phyloP scores from a whole-genome alignment of 106 monocot species.

The Platanthera zijinensis region DNA sequence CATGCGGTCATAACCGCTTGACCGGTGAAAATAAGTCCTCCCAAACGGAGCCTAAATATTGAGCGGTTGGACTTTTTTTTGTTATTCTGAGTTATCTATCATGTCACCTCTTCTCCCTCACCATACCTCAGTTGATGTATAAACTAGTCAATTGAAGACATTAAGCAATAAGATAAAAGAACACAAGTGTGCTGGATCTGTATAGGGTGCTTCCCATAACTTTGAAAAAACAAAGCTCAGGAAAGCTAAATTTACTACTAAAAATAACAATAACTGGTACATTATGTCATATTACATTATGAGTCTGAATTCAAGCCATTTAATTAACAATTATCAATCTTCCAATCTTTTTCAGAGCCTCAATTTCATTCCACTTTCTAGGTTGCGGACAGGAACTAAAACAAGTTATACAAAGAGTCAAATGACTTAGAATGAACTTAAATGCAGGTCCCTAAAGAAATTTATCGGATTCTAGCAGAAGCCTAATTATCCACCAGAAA shows the following conservation, averaged over 20 bases:
- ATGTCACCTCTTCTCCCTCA: neutral
- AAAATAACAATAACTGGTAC: neutral
- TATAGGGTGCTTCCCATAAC: neutral
- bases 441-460: constrained; percentile 15
- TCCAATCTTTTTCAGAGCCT: neutral
- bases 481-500: constrained; percentile 41
- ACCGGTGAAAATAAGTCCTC: too few relatives aligned
- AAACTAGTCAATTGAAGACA: too few relatives aligned
- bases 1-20: too few relatives aligned
- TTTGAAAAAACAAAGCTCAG: neutral
- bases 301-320: neutral
- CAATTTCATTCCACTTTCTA: neutral
- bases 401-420: neutral
- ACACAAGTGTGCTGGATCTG: too few relatives aligned
- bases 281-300: neutral
- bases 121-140: too few relatives aligned
- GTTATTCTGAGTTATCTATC: neutral
- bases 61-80: neutral
- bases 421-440: constrained; percentile 15
- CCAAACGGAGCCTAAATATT: too few relatives aligned
- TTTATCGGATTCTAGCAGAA: too few relatives aligned
- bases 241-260: neutral
- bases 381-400: neutral
- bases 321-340: neutral
- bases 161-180: too few relatives aligned